Evolutionary conservation across 768 basidiomycete species (phyloP).

Genomic region (Trichaptum fuscoviolaceum): DNA sequence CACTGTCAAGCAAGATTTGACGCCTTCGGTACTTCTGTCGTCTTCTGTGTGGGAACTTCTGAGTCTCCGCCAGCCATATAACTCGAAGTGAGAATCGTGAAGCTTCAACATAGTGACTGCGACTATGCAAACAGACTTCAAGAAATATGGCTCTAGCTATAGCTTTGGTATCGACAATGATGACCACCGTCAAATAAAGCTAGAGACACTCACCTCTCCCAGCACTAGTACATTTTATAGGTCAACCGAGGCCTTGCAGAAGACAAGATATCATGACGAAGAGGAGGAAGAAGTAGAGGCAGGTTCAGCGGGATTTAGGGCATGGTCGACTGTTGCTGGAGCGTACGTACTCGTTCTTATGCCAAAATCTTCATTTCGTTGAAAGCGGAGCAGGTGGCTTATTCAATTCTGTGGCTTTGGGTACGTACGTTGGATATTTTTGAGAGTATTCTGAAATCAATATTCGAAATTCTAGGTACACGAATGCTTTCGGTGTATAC

Average conservation of each 20-base stretch:
- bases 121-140: not conserved
- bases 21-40: not conserved
- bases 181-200: not conserved
- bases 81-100: not conserved
- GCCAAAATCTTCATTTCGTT: not conserved
- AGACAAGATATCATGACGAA: not conserved
- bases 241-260: not conserved
- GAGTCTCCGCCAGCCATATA: not conserved
- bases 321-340: constrained; percentile 38
- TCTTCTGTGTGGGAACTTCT: not conserved
- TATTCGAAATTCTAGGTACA: constrained; percentile 17
- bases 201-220: not conserved
- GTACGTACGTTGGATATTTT: constrained; percentile 15
- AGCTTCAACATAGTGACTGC: not conserved
- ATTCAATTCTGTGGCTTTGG: constrained; percentile 18
- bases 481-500: constrained; percentile 28
- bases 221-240: not conserved
- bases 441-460: not conserved
- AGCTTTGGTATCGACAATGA: not conserved
- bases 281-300: not conserved
- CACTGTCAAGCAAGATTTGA: constrained; percentile 1
- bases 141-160: not conserved
- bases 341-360: constrained; percentile 26
- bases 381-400: constrained; percentile 1
- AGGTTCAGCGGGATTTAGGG: not conserved